Evolutionary conservation across 768 basidiomycete genomes (phyloP).

Genomic region (Suillus clintonianus): DNA sequence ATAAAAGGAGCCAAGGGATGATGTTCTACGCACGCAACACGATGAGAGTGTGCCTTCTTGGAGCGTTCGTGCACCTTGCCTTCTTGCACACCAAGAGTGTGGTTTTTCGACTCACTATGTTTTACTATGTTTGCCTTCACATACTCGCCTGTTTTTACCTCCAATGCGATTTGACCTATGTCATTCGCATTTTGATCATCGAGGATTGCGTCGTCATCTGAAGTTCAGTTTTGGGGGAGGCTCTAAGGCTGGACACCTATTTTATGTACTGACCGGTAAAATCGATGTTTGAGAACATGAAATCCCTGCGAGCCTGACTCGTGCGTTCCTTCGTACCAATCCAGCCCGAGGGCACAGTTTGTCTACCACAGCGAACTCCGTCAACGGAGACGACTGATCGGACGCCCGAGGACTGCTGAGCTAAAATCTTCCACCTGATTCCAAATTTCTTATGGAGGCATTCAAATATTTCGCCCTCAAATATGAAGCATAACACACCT

Average conservation of each 20-base stretch:
- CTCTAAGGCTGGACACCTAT: too few species aligned
- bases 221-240: not conserved
- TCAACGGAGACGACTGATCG: slow-evolving; percentile 7
- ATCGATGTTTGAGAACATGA: slow-evolving; percentile 16
- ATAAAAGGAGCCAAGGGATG: not conserved
- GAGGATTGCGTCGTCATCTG: slow-evolving; percentile 19
- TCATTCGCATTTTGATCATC: slow-evolving; percentile 3
- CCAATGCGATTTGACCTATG: slow-evolving; percentile 13
- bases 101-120: rapidly evolving
- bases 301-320: not conserved
- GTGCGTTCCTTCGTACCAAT: not conserved
- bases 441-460: slow-evolving; percentile 8
- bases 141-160: not conserved
- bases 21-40: not conserved
- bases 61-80: not conserved
- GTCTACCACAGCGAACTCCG: not conserved
- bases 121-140: not conserved
- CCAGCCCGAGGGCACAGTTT: rapidly evolving
- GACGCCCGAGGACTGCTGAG: not conserved
- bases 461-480: not conserved
- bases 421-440: slow-evolving; percentile 14
- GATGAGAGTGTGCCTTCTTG: not conserved
- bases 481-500: slow-evolving; percentile 7
- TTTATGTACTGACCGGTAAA: slow-evolving; percentile 9
- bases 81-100: not conserved